These are phyloP conservation scores for Trapa bicornis DNA, from an alignment of 345 rosid species.

Conservation along the genomic window DNA sequence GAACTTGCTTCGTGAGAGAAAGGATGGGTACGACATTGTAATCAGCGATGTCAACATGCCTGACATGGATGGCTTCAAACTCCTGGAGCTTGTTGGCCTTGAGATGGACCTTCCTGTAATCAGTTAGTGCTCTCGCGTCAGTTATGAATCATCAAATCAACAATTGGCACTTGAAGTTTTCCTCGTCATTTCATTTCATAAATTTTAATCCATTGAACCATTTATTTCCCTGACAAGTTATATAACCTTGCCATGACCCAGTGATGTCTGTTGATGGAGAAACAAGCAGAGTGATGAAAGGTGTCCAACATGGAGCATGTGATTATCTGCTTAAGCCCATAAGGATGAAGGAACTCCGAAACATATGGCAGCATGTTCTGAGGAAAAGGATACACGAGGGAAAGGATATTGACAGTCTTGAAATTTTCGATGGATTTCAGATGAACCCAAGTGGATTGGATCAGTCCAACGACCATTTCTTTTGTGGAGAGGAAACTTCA, in stretches of 20 bases:
- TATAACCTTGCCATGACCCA: constrained; percentile 16
- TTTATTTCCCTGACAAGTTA: constrained; percentile 15
- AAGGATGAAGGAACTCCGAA: constrained; percentile 89
- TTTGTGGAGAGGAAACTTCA: constrained; percentile 48
- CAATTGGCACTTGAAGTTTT: not conserved
- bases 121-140: constrained; percentile 42
- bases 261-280: constrained; percentile 99
- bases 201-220: not conserved
- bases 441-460: constrained; percentile 39
- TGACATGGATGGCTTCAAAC: constrained; percentile 99
- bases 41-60: constrained; percentile 98
- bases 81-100: constrained; percentile 86
- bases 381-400: constrained; percentile 75
- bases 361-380: constrained; percentile 94
- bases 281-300: constrained; percentile 86
- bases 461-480: constrained; percentile 32
- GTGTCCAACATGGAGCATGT: constrained; percentile 90
- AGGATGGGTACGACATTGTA: constrained; percentile 86
- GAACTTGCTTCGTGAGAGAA: constrained; percentile 62
- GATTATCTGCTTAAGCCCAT: constrained; percentile 96
- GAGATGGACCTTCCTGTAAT: constrained; percentile 97
- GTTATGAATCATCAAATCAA: not conserved
- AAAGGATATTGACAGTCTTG: constrained; percentile 52
- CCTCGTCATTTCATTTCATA: not conserved
- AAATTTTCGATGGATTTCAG: constrained; percentile 41